Conservation (phyloP, 2,329 filamentous ascomycete species). For the Shiraia bambusicola region DNA sequence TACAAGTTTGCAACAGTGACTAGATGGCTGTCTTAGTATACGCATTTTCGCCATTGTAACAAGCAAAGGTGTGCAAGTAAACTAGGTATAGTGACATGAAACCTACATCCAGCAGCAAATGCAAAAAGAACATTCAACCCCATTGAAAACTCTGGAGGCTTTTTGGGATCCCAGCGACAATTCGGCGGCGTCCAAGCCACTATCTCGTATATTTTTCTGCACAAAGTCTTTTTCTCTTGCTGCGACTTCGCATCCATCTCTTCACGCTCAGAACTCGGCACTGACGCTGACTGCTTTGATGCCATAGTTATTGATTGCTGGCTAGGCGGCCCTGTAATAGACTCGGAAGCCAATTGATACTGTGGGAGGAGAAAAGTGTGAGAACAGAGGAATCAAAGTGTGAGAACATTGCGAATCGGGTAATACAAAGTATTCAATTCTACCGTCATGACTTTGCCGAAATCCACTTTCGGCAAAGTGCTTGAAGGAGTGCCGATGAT, state of each 20-base stretch:
- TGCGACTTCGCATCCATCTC: background rate
- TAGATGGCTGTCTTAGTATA: background rate
- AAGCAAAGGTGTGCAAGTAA: background rate
- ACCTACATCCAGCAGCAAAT: constrained; percentile 63
- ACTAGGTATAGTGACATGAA: background rate
- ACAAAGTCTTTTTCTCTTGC: constrained; percentile 9
- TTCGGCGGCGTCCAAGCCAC: constrained; percentile 63
- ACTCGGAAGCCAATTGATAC: too few relatives aligned
- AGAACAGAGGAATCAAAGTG: too few relatives aligned
- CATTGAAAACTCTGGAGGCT: constrained; percentile 68
- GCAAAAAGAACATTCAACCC: constrained; percentile 70
- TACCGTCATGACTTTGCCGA: too few relatives aligned
- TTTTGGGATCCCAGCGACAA: constrained; percentile 67
- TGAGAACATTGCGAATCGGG: too few relatives aligned
- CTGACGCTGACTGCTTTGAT: too few relatives aligned
- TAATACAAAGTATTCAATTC: too few relatives aligned
- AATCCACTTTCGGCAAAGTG: too few relatives aligned
- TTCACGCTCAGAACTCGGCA: too few relatives aligned
- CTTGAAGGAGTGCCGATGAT: too few relatives aligned
- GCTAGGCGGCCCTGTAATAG: too few relatives aligned
- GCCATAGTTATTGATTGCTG: too few relatives aligned
- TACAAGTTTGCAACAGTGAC: constrained; percentile 79
- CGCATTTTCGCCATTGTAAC: constrained; percentile 25
- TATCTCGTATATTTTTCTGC: constrained; percentile 27
- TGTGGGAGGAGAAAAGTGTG: too few relatives aligned